Base-by-base conservation (phyloP, 2,329 filamentous ascomycete genomes). In the Sclerotinia subarctica region DNA sequence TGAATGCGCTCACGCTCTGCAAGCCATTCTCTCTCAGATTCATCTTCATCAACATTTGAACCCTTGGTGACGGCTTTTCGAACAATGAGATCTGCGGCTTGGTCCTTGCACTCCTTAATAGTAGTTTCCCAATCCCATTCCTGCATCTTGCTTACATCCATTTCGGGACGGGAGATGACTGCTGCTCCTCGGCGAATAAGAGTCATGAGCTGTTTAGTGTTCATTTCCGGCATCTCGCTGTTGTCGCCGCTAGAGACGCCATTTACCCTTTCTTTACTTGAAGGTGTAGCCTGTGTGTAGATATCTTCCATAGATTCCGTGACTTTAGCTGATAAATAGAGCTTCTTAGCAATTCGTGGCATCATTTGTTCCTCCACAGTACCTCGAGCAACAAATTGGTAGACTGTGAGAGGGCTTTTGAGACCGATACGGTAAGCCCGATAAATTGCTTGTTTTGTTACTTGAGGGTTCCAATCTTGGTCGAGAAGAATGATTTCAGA, bases 401-500 rank as follows among this genome's bases (percentile, higher is more conserved):
- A 97, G 73, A 96, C 96, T 1, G 98, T 85, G 0, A 98, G 95
- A 73, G 96, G 97, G 73, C 95, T 93, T 78, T 93, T 92, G 78
- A 99, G 95, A 0, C 95, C 95, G 71, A 99, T 98, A 38, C 95
- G 90, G 78, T 99, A 95, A 15, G 94, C 95, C 72, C 95, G 88
- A 46, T 93, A 96, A 53, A 98, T 84, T 0, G 95, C 95, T 78
- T 99, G 95, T 47, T 98, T 90, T 73, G 98, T 95, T 77, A 98
- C 94, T 76, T 99, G 94, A 0, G 95, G 95, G 70, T 99, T 99
- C 82, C 96, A 98, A 76, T 99, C 95, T 0, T 95, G 94, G 74
- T 99, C 95, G 64, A 98, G 87, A 71, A 99, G 96, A 73, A 99
- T 96, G 69, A 99, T 94, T 0, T 95, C 98, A 74, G 98, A 95